Evolutionary conservation across 306 rosid genomes (phyloP).

Genomic region (Argentina anserina): DNA sequence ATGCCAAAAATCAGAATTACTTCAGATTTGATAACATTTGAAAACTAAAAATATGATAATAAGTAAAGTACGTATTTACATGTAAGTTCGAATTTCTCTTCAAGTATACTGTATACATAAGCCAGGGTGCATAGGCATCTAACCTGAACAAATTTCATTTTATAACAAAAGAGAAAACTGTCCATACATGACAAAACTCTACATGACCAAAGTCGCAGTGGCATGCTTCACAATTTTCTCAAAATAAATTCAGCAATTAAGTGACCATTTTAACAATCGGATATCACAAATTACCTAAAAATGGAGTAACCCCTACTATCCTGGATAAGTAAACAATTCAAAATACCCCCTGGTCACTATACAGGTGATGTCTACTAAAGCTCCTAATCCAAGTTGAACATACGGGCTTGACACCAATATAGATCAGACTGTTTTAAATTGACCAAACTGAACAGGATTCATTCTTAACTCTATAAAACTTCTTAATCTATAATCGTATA

Average conservation of each 20-base stretch:
- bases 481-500: no score
- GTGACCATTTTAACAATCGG: background rate
- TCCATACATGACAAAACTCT: background rate
- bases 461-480: no score
- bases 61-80: background rate
- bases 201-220: background rate
- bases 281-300: background rate
- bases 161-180: background rate
- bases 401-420: background rate
- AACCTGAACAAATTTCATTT: background rate
- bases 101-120: conserved; percentile 1
- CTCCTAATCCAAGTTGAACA: background rate
- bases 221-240: background rate
- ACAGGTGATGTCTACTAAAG: background rate
- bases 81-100: background rate
- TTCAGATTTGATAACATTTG: background rate
- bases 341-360: background rate
- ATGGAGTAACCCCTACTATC: background rate
- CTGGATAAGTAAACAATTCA: background rate
- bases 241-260: background rate
- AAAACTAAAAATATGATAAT: background rate
- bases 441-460: no score
- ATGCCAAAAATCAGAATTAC: background rate
- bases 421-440: no score
- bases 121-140: background rate